Evolutionary conservation across 2,329 filamentous ascomycete species (phyloP).

Genomic region (Diaporthe citrichinensis): DNA sequence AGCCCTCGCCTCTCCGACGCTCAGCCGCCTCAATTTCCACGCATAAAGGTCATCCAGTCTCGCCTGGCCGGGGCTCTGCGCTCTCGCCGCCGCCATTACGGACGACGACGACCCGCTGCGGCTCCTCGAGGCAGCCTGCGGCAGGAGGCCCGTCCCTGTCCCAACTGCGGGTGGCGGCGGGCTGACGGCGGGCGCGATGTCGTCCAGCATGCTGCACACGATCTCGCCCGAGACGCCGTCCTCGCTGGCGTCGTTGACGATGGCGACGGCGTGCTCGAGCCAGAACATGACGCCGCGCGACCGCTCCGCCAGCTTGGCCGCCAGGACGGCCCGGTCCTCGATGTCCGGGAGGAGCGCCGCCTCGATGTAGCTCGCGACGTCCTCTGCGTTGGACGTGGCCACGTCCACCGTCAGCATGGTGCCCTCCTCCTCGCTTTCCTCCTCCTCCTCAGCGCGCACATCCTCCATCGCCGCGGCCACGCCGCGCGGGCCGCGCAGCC

Average conservation of each 20-base stretch:
- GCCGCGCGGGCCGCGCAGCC: not conserved
- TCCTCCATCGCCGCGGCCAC: not conserved
- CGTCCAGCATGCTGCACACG: conserved; percentile 43
- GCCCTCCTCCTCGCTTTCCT: not conserved
- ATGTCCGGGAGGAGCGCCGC: conserved; percentile 51
- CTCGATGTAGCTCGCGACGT: conserved; percentile 51
- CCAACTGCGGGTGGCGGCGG: not conserved
- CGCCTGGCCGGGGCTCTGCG: not conserved
- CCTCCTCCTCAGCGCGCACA: too few relatives aligned
- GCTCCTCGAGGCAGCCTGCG: not conserved
- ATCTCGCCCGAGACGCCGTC: conserved; percentile 52
- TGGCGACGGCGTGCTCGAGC: conserved; percentile 54
- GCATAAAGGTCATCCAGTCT: conserved; percentile 51
- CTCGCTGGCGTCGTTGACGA: conserved; percentile 53
- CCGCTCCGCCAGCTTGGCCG: conserved; percentile 48
- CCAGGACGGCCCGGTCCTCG: conserved; percentile 49
- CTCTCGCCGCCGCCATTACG: not conserved
- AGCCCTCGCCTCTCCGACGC: conserved; percentile 48
- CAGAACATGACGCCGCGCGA: conserved; percentile 52
- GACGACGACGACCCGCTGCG: conserved; percentile 21
- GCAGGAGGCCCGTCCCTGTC: not conserved
- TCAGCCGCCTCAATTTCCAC: conserved; percentile 52
- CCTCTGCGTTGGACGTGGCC: conserved; percentile 50
- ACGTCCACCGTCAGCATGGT: conserved; percentile 49
- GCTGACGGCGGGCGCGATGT: conserved; percentile 32